Conservation (phyloP, 192 early-diverging fungal genomes). For the Umbelopsis vinacea region DNA sequence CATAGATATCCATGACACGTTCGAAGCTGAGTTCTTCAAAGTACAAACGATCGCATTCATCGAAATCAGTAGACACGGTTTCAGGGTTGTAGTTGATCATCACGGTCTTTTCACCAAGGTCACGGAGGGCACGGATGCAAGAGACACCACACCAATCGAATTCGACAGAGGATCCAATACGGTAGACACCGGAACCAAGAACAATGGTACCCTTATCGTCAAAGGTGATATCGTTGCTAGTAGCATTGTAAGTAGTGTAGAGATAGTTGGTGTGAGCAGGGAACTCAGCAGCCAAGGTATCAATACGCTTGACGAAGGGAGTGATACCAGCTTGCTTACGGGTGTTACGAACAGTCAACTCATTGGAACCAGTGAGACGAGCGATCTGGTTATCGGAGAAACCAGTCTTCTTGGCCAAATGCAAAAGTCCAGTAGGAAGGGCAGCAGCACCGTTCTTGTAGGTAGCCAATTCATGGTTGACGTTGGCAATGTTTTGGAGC, state of each 20-base stretch:
- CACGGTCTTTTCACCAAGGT: constrained; percentile 81
- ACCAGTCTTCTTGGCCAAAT: constrained; percentile 82
- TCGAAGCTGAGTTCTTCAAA: constrained; percentile 96
- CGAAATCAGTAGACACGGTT: constrained; percentile 97
- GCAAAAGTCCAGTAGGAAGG: constrained; percentile 64
- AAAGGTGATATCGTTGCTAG: constrained; percentile 84
- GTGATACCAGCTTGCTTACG: constrained; percentile 79
- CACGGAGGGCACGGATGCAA: constrained; percentile 82
- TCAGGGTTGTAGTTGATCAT: constrained; percentile 99
- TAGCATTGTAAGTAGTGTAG: constrained; percentile 97
- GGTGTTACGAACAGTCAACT: constrained; percentile 72
- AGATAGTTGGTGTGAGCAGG: constrained; percentile 96
- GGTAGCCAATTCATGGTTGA: constrained; percentile 54
- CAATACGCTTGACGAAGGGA: constrained; percentile 93
- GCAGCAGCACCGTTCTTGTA: constrained; percentile 35
- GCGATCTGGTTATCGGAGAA: constrained; percentile 94
- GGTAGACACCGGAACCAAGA: constrained; percentile 95
- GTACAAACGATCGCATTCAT: constrained; percentile 98
- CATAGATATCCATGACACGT: constrained; percentile 95
- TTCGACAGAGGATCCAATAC: constrained; percentile 97
- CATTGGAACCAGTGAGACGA: constrained; percentile 42
- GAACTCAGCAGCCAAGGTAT: constrained; percentile 92
- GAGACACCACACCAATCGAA: constrained; percentile 94
- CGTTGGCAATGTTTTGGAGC: constrained; percentile 78
- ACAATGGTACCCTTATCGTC: constrained; percentile 93